Evolutionary conservation across 768 basidiomycete species (phyloP), one percentile per base, ranked within the genome.

Genomic region (Boletus vinaceobasis): DNA sequence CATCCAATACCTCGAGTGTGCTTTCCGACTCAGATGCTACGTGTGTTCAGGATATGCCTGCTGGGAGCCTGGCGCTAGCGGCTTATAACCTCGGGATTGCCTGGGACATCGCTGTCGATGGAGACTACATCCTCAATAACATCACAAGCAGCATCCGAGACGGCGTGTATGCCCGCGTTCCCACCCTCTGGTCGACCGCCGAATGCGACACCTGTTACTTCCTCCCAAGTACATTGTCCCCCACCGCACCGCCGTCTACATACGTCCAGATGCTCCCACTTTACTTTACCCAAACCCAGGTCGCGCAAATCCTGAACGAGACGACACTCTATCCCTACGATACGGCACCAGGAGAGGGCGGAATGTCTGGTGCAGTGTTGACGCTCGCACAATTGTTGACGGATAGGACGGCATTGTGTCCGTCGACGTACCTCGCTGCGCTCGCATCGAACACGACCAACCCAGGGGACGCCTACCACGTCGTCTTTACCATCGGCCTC

Each of bases 161-260:
- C 2, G 56, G 60, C 5, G 29, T 48, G 2, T 67, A 60, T 32
- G 50, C 56, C 2, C 59, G 43, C 7, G 50, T 64, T 13, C 60
- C 60, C 3, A 61, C 52, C 5, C 49, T 65, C 43, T 65, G 61
- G 61, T 46, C 62, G 11, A 43, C 31, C 17, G 55, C 43, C 23
- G 48, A 64, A 44, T 64, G 65, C 46, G 62, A 65, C 2, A 10
- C 0, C 6, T 66, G 63, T 13, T 53, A 59, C 48, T 66, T 67
- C 51, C 52, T 66, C 33, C 60, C 57, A 3, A 49, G 40, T 13
- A 62, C 51, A 1, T 55, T 60, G 3, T 53, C 50, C n/a, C 59
- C 60, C 9, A 45, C 53, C 19, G 57, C 55, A 0, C 58, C 60
- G 2, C 50, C 65, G 1, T 54, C 57, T 8, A 10, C 26, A 33